Conservation (phyloP, 495 filamentous ascomycete genomes). For the Tricharina praecox region DNA sequence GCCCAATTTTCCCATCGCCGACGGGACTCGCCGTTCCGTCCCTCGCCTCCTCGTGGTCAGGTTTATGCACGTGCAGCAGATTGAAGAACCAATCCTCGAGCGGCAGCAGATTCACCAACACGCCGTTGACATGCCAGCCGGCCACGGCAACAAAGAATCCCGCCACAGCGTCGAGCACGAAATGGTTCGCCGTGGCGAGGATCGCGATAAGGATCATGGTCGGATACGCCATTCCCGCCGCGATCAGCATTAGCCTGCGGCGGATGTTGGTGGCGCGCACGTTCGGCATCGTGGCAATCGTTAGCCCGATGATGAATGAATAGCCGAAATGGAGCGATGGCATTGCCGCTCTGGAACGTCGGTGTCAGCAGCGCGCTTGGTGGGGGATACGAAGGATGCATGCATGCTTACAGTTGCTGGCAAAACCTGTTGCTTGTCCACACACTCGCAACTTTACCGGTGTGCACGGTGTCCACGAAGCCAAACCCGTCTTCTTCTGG, state of each 20-base stretch:
- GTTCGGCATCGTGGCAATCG: slow-evolving; percentile 31
- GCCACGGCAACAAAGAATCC: slow-evolving; percentile 35
- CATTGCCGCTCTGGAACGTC: slow-evolving; percentile 33
- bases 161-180: slow-evolving; percentile 43
- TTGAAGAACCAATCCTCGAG: slow-evolving; percentile 41
- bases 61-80: slow-evolving; percentile 41
- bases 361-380: too few relatives aligned
- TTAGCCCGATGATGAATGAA: slow-evolving; percentile 42
- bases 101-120: slow-evolving; percentile 40
- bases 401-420: slow-evolving; percentile 38
- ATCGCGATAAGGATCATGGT: slow-evolving; percentile 43
- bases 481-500: slow-evolving; percentile 42
- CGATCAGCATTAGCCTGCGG: slow-evolving; percentile 30
- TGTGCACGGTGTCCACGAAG: slow-evolving; percentile 61
- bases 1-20: slow-evolving; percentile 1
- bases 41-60: slow-evolving; percentile 20
- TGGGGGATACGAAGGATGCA: too few relatives aligned
- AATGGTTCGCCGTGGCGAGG: slow-evolving; percentile 51
- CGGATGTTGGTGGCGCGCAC: slow-evolving; percentile 41
- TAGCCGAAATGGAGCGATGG: slow-evolving; percentile 45
- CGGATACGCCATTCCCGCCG: slow-evolving; percentile 40
- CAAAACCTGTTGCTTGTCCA: slow-evolving; percentile 61
- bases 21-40: slow-evolving; percentile 12
- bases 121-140: slow-evolving; percentile 34
- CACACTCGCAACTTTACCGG: slow-evolving; percentile 43